Conservation (phyloP, 2,329 filamentous ascomycete genomes). For the Stachybotrys elegans region DNA sequence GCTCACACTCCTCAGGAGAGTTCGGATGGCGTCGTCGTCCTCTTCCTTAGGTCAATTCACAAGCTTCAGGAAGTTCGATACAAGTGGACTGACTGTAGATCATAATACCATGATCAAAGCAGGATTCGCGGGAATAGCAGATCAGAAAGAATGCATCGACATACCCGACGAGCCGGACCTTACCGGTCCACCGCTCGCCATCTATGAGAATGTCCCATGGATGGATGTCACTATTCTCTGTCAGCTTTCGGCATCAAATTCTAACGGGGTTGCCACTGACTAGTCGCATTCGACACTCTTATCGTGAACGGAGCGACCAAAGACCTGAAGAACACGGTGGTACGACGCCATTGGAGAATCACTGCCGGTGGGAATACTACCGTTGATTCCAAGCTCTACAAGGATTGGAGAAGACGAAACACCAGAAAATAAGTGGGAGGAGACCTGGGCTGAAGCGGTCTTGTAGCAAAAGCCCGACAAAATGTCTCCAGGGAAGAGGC, state of each 20-base stretch:
- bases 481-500: too few relatives aligned
- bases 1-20: constrained; percentile 1
- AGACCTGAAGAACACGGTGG: constrained; percentile 8
- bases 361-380: too few relatives aligned
- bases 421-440: too few relatives aligned
- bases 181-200: constrained; percentile 6
- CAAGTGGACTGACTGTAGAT: constrained; percentile 8
- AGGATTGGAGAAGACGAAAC: too few relatives aligned
- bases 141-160: constrained; percentile 12
- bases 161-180: constrained; percentile 8
- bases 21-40: constrained; percentile 6
- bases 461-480: too few relatives aligned
- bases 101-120: constrained; percentile 12
- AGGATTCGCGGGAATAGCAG: constrained; percentile 11
- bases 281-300: constrained; percentile 8
- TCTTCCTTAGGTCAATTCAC: background rate
- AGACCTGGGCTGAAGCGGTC: too few relatives aligned
- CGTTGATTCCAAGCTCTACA: too few relatives aligned
- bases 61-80: background rate
- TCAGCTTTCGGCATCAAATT: too few relatives aligned
- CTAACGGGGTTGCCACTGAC: too few relatives aligned
- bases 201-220: constrained; percentile 8
- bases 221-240: constrained; percentile 8
- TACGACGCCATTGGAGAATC: constrained; percentile 7
- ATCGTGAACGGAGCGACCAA: constrained; percentile 5